Evolutionary conservation across 2,329 filamentous ascomycete genomes (phyloP).

Genomic region (Diaporthe eres): DNA sequence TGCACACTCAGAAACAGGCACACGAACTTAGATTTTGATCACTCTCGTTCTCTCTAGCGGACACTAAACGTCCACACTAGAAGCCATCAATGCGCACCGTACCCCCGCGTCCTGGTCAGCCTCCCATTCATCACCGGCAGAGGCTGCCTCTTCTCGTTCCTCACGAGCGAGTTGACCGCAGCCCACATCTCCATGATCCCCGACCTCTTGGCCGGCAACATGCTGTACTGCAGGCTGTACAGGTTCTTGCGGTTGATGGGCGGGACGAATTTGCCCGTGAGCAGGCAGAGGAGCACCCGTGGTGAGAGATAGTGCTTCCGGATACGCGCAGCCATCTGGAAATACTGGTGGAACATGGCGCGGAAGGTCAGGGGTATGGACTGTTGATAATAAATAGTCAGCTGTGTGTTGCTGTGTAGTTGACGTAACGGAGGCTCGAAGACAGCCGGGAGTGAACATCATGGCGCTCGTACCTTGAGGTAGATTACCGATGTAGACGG

Average conservation of each 20-base stretch:
- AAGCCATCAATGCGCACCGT: conserved; percentile 40
- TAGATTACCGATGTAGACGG: conserved; percentile 85
- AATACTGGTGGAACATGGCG: conserved; percentile 98
- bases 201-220: conserved; percentile 87
- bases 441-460: neutral
- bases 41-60: neutral
- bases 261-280: conserved; percentile 93
- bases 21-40: neutral
- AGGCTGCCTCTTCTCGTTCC: conserved; percentile 60
- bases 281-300: conserved; percentile 86
- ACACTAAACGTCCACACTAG: neutral
- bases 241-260: conserved; percentile 95
- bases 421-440: conserved; percentile 31
- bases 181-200: conserved; percentile 90
- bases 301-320: conserved; percentile 96
- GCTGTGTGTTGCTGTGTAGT: neutral
- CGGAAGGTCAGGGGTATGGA: conserved; percentile 90
- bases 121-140: conserved; percentile 53
- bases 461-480: conserved; percentile 75
- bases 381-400: conserved; percentile 56
- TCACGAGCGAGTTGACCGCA: conserved; percentile 69
- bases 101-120: conserved; percentile 35
- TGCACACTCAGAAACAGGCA: neutral
- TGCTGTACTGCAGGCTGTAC: conserved; percentile 97
- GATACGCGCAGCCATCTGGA: conserved; percentile 91